phyloP scores from a whole-genome alignment of 2,329 filamentous ascomycete species.

The Myriangium duriaei region DNA sequence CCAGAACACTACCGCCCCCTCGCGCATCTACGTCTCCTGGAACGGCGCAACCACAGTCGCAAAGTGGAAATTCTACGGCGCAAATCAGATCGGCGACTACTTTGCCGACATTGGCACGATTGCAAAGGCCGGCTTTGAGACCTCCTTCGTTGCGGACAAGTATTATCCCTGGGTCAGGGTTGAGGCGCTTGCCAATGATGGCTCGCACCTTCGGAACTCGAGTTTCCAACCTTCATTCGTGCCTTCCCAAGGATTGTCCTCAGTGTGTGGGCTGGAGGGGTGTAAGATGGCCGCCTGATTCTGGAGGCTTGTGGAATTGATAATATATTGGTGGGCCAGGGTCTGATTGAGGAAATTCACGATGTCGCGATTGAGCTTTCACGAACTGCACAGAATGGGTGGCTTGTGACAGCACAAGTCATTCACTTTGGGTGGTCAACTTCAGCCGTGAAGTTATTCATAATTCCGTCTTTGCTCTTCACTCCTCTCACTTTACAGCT shows the following conservation, averaged over 20 bases:
- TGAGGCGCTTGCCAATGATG: slow-evolving; percentile 13
- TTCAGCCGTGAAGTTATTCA: too few relatives aligned
- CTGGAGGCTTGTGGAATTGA: too few relatives aligned
- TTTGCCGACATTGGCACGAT: slow-evolving; percentile 12
- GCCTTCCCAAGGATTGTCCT: not conserved
- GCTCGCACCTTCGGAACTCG: not conserved
- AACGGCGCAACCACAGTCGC: slow-evolving; percentile 34
- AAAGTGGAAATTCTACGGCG: slow-evolving; percentile 35
- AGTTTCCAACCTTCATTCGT: not conserved
- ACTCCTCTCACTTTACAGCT: too few relatives aligned
- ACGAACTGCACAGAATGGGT: too few relatives aligned
- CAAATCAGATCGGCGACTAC: slow-evolving; percentile 10
- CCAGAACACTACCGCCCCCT: slow-evolving; percentile 14
- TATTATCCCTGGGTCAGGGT: slow-evolving; percentile 15
- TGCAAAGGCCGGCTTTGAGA: slow-evolving; percentile 16
- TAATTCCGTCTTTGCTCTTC: too few relatives aligned
- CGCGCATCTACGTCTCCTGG: slow-evolving; percentile 37
- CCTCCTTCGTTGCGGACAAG: slow-evolving; percentile 11
- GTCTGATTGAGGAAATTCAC: too few relatives aligned
- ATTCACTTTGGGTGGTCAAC: too few relatives aligned
- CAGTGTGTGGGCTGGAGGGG: not conserved
- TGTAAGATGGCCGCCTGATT: not conserved
- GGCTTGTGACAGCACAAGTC: too few relatives aligned
- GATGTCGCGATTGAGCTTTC: too few relatives aligned
- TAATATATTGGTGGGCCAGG: too few relatives aligned